Percentiles rank a stretch among this genome's conserved stretches.
These are phyloP conservation scores for Phylloporus scabripes DNA, from an alignment of 768 basidiomycete species.

Conservation along the genomic window DNA sequence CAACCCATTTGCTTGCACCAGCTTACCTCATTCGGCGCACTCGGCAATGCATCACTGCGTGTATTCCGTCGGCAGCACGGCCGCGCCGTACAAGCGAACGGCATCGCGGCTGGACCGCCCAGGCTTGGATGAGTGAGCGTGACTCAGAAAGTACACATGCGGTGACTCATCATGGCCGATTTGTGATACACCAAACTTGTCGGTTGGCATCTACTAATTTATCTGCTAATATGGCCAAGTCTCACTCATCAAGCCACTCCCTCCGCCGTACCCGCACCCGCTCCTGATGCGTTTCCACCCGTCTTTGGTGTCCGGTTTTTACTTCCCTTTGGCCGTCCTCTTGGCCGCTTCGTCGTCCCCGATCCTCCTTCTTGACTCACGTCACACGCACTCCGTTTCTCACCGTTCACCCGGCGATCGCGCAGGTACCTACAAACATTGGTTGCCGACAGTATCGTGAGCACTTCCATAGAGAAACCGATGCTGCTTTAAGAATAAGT, in stretches of 20 bases:
- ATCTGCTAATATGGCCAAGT: no score
- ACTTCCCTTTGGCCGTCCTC: conserved; percentile 68
- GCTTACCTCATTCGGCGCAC: conserved; percentile 5
- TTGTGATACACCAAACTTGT: no score
- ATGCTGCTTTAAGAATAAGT: conserved; percentile 4
- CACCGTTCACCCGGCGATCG: conserved; percentile 54
- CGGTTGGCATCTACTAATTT: no score
- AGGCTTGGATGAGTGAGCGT: conserved; percentile 3
- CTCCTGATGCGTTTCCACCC: conserved; percentile 13
- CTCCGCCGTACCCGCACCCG: not conserved
- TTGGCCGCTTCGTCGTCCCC: conserved; percentile 43
- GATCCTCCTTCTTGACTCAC: conserved; percentile 27
- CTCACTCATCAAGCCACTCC: conserved; percentile 1
- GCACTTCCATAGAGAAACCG: conserved; percentile 6
- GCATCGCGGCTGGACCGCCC: conserved; percentile 10
- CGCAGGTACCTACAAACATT: conserved; percentile 46
- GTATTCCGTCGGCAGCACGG: not conserved
- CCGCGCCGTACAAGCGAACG: not conserved
- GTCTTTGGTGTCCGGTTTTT: conserved; percentile 41
- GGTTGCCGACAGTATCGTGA: conserved; percentile 14
- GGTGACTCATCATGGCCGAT: no score
- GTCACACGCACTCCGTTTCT: conserved; percentile 27
- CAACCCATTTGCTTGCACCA: conserved; percentile 1
- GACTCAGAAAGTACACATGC: not conserved
- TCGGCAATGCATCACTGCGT: conserved; percentile 1